Percentiles rank a stretch among this genome's conserved stretches.
Conservation (phyloP, 2,329 filamentous ascomycete genomes). For the Colletotrichum scovillei region DNA sequence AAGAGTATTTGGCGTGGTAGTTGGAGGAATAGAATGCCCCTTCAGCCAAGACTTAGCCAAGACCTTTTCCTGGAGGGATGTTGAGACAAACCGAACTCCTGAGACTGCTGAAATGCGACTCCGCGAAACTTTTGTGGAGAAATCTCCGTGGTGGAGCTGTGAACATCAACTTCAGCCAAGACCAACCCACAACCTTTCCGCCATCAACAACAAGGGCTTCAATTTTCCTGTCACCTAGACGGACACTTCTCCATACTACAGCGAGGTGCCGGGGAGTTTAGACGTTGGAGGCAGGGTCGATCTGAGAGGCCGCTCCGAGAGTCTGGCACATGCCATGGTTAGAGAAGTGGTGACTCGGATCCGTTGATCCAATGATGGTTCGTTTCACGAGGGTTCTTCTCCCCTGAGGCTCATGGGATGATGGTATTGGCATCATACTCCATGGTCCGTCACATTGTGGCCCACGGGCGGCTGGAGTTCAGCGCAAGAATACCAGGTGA, state of each 20-base stretch:
- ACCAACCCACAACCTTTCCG: background rate
- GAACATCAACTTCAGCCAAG: background rate
- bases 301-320: background rate
- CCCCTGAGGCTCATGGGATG: background rate
- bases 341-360: background rate
- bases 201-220: background rate
- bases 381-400: background rate
- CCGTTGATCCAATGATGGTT: background rate
- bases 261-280: background rate
- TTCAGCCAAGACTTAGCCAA: conserved; percentile 3
- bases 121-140: conserved; percentile 28
- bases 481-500: conserved; percentile 7
- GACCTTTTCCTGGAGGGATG: no score
- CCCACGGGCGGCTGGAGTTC: background rate
- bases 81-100: background rate
- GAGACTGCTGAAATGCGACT: conserved; percentile 29
- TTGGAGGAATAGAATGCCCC: background rate
- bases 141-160: background rate
- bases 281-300: background rate
- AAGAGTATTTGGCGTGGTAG: background rate
- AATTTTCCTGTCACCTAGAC: background rate
- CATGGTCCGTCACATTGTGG: background rate
- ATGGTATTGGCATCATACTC: background rate
- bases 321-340: background rate
- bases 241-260: background rate